Evolutionary conservation across 1,284 basidiomycete species (phyloP), one percentile per base, ranked within the genome.

Genomic region (Fistulinella staudtii): DNA sequence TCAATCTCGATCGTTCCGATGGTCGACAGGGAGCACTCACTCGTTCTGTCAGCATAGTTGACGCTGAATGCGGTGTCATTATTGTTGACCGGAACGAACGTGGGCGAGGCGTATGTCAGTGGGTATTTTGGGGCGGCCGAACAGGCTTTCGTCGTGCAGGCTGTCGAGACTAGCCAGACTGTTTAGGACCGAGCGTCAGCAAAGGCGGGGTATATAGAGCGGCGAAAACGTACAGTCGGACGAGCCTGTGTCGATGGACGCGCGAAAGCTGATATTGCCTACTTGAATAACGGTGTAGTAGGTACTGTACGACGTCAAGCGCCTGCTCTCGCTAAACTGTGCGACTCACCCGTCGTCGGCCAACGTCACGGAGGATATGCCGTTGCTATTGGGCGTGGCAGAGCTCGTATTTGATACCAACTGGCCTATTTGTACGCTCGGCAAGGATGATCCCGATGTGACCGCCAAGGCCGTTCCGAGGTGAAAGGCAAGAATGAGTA

Each of bases 191-290:
- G 3, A 30, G 29, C 14, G 31, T 31, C 10, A 53, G 44, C 23
- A 35, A 18, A 22, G 8, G 5, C 1, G 30, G 14, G n/a, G 14
- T 4, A 30, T n/a, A 34, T 31, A 22, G 8, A 36, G 47, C 29
- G 31, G 18, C 1, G 23, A 58, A 57, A 25, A 31, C 29, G 29
- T 5, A 60, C 58, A 31, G 27, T 61, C 58, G 10, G 85, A 74
- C 4, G 86, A 89, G n/a, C 72, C 87, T 1, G 86, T 88, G 61
- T 89, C 85, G 31, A 89, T 64, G 1, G 77, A 76, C n/a, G 82
- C 75, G 14, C 84, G 80, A 53, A 87, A 83, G 54, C 65, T 77
- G 50, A 85, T 75, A 47, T 71, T 67, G 30, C 85, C 86, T 30
- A 73, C 66, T 47, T 73, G 63, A 37, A 86, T 69, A 34, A 85